These are phyloP conservation scores for Rhizopogon rudus DNA, from an alignment of 768 basidiomycete species.

Conservation along the genomic window DNA sequence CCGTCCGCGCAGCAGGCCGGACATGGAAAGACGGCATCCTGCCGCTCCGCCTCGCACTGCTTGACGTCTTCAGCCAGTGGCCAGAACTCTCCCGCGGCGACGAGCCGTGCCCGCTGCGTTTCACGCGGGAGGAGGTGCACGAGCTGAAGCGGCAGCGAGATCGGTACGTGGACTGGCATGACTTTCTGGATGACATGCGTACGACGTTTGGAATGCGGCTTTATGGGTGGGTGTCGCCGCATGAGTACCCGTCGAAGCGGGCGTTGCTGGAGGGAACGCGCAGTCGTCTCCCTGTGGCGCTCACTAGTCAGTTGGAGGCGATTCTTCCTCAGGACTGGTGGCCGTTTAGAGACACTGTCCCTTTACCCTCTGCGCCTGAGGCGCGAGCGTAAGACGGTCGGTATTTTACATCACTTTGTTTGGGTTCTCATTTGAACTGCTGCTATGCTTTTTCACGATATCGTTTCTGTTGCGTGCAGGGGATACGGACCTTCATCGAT, in stretches of 20 bases:
- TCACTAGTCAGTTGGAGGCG: constrained; percentile 9
- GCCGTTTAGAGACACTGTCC: constrained; percentile 12
- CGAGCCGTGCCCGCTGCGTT: constrained; percentile 10
- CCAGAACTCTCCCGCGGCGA: constrained; percentile 5
- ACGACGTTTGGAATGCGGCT: constrained; percentile 10
- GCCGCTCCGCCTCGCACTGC: constrained; percentile 10
- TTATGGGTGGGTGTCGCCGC: constrained; percentile 11
- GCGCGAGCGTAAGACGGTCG: constrained; percentile 2
- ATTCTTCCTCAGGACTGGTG: constrained; percentile 13
- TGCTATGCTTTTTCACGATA: neutral
- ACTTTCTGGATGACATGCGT: constrained; percentile 11
- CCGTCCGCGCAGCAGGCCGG: constrained; percentile 12
- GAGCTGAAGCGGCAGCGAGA: constrained; percentile 8
- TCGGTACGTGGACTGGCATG: constrained; percentile 12
- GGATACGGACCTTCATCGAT: constrained; percentile 6
- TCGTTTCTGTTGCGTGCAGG: neutral
- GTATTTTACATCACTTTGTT: neutral
- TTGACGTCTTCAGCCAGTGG: constrained; percentile 9
- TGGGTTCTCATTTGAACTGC: neutral
- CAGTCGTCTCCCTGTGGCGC: constrained; percentile 7
- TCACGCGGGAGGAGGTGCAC: constrained; percentile 10
- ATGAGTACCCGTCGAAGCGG: constrained; percentile 11
- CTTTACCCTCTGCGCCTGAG: neutral
- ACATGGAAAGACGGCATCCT: constrained; percentile 14
- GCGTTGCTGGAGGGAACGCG: constrained; percentile 9